Base-by-base conservation (phyloP, 768 basidiomycete genomes). In the Boletus vermiculosoides region DNA sequence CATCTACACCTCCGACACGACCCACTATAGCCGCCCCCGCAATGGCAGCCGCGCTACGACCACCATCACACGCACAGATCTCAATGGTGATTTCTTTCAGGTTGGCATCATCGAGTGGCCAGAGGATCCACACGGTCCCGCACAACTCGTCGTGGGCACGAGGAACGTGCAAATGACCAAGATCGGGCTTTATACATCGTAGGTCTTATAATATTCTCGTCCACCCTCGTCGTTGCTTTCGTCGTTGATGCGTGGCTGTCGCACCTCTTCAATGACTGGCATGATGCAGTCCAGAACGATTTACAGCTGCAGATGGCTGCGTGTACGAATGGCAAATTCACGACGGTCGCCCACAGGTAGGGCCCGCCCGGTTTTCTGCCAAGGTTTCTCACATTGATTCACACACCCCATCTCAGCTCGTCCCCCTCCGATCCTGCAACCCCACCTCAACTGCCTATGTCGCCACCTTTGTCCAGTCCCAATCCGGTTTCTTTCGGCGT, bases 41-140 rank as follows among this genome's bases (percentile, higher is more conserved):
- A 56, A 59, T 25, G 66, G 67, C 7, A 31, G 12, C 4, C 49
- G 56, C 15, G 65, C 67, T 0, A 61, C 58, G 7, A 71, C 70
- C 3, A 66, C 70, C 23, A 23, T 71, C 52, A 70, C 63, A 1
- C 61, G 70, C 22, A 63, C 42, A 1, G 66, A 62, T 13, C 23
- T 30, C 10, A 15, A 46, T 0, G 71, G 70, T 2, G 64, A 70
- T 13, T 37, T 59, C 0, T 25, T 66, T 11, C 70, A 71, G 39
- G 67, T 70, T 23, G 70, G 70, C 20, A 34, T 68, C 39, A 68
- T 71, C 49, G 70, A 73, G 31, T 71, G 71, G 70, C 67, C 67
- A 3, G 52, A 47, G 5, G 58, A 48, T 3, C 23, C 18, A 0
- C 34, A 46, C 10, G 60, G 52, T 9, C 54, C 39, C 13, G 54